phyloP scores from a whole-genome alignment of 1,284 basidiomycete genomes.

The Tylopilus sp. region DNA sequence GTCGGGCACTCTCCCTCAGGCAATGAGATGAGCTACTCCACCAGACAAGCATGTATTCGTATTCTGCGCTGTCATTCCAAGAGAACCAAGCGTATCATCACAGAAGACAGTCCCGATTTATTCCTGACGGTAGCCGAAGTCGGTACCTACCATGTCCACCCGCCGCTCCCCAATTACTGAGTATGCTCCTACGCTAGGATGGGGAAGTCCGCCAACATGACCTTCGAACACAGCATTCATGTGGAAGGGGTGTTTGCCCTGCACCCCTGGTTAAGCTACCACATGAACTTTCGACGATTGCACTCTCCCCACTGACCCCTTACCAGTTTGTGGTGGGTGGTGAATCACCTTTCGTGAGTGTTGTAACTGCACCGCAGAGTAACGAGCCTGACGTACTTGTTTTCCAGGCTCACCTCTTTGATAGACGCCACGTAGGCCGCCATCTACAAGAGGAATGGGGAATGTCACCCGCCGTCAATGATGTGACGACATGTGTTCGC shows the following conservation, averaged over 20 bases:
- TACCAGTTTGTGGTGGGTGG: slow-evolving; percentile 75
- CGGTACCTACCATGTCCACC: slow-evolving; percentile 15
- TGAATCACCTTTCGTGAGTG: slow-evolving; percentile 59
- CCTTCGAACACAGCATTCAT: slow-evolving; percentile 64
- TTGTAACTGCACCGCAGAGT: not conserved
- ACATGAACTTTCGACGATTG: slow-evolving; percentile 59
- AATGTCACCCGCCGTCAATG: slow-evolving; percentile 42
- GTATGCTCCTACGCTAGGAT: slow-evolving; percentile 39
- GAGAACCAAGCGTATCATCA: slow-evolving; percentile 77
- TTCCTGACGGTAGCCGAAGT: slow-evolving; percentile 87
- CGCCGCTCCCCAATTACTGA: slow-evolving; percentile 5
- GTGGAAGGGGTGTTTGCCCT: slow-evolving; percentile 53
- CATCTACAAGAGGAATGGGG: slow-evolving; percentile 73
- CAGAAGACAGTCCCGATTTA: slow-evolving; percentile 75
- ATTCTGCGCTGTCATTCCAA: slow-evolving; percentile 63
- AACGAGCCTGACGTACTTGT: not conserved
- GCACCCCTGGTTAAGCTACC: slow-evolving; percentile 60
- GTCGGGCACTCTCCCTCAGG: slow-evolving; percentile 35
- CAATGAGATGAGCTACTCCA: slow-evolving; percentile 39
- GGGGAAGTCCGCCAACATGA: slow-evolving; percentile 84
- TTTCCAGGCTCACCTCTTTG: slow-evolving; percentile 78
- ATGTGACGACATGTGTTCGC: slow-evolving; percentile 75
- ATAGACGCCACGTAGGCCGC: slow-evolving; percentile 72
- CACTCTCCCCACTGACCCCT: slow-evolving; percentile 65
- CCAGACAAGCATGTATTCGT: slow-evolving; percentile 45